Evolutionary conservation across 768 basidiomycete species (phyloP), one percentile per base, ranked within the genome.

Genomic region (Auricularia heimuer): DNA sequence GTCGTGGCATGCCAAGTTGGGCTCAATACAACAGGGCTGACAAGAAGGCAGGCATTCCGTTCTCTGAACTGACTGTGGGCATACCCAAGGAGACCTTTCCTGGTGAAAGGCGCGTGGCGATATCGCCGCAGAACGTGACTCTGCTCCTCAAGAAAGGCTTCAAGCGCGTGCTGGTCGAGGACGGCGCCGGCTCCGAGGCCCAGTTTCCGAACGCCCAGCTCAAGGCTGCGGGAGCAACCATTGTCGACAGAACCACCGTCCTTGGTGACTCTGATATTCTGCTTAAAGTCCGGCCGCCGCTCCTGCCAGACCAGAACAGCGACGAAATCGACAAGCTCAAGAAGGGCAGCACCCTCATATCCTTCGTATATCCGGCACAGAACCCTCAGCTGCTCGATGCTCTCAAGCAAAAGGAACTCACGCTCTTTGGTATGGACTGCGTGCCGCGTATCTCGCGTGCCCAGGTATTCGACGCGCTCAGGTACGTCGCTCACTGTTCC

Each of bases 361-460:
- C 90, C 6, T 90, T 94, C 74, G 74, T 94, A 70, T 90, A 92
- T 76, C 90, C 92, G 33, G 79, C 83, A 29, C 90, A 93, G 76
- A 94, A 94, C 77, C 86, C 87, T 73, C 73, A 78, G 44, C 81
- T 88, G 61, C 84, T 94, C 33, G 86, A 92, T 70, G 79, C 80
- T 61, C 77, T 93, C 67, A 82, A 86, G n/a, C 75, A 80, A 37
- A 82, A 83, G 63, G 84, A 83, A 67, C 79, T 87, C 64, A 90
- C 85, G 68, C 85, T 83, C 34, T 90, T 94, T 71, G 91, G 88
- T 73, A 94, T 94, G 92, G 92, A 94, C 72, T 84, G 88, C 83
- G 92, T 94, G 78, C 92, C 92, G 69, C 84, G 92, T 65, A 93
- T 94, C 69, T 93, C 90, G 67, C 84, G 92, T 63, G 92, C 92